Evolutionary conservation across 345 rosid genomes (phyloP).

Genomic region (Xanthoceras sorbifolium): DNA sequence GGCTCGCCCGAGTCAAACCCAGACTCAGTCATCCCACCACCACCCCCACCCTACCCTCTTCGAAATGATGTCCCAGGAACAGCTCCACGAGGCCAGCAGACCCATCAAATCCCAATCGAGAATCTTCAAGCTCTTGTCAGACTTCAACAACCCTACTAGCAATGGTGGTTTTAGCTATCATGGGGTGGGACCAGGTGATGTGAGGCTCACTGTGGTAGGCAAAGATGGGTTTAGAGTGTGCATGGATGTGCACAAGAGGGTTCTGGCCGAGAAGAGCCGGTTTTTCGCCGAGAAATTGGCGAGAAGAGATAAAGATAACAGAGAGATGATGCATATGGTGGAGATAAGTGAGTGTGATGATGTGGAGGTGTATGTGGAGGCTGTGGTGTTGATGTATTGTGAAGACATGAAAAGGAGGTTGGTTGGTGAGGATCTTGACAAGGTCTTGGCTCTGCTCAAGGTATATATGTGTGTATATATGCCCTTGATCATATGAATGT

Average conservation of each 20-base stretch:
- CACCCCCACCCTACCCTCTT: slow-evolving; percentile 51
- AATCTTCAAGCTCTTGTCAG: slow-evolving; percentile 59
- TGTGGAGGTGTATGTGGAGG: slow-evolving; percentile 86
- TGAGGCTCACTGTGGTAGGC: slow-evolving; percentile 74
- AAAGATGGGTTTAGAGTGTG: slow-evolving; percentile 71
- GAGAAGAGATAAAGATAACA: slow-evolving; percentile 36
- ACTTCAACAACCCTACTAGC: slow-evolving; percentile 42
- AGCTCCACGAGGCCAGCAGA: slow-evolving; percentile 44
- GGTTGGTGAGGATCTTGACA: slow-evolving; percentile 70
- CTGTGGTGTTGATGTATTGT: slow-evolving; percentile 80
- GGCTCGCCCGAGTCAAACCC: slow-evolving; percentile 2
- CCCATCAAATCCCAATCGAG: slow-evolving; percentile 57
- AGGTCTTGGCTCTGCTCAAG: slow-evolving; percentile 85
- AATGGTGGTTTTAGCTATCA: slow-evolving; percentile 12
- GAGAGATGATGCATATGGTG: slow-evolving; percentile 66
- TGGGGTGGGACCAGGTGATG: slow-evolving; percentile 63
- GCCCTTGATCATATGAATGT: background rate
- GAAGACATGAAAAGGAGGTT: slow-evolving; percentile 74
- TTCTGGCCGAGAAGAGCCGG: slow-evolving; percentile 72
- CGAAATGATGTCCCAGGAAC: slow-evolving; percentile 96
- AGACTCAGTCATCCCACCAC: background rate
- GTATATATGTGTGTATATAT: slow-evolving; percentile 35
- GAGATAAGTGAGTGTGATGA: slow-evolving; percentile 96
- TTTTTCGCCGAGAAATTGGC: slow-evolving; percentile 77
- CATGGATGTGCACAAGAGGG: slow-evolving; percentile 73